These are phyloP conservation scores for Przewalskia tangutica DNA, from an alignment of 257 asterid genomes.

Conservation along the genomic window DNA sequence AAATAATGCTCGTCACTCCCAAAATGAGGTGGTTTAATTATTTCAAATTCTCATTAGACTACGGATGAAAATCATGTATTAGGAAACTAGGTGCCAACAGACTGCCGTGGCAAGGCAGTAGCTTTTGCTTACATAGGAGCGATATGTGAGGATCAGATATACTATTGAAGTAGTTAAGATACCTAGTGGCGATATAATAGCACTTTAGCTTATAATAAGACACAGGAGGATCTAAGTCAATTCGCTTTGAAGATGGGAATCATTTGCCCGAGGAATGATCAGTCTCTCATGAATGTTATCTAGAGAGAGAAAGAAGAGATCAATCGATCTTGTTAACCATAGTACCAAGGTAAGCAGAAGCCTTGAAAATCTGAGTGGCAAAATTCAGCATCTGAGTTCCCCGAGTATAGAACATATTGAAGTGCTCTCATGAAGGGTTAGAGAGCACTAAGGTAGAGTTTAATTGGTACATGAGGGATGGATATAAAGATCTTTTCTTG, in stretches of 20 bases:
- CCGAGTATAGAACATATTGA: not conserved
- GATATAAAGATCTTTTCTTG: not conserved
- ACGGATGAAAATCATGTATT: not conserved
- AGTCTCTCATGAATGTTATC: not conserved
- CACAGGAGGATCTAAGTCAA: not conserved
- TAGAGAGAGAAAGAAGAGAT: not conserved
- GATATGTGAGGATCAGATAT: not conserved
- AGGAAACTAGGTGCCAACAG: not conserved
- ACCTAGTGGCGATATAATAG: not conserved
- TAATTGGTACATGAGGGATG: not conserved
- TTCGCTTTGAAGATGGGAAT: not conserved
- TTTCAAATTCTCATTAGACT: not conserved
- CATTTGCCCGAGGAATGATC: not conserved
- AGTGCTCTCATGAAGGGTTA: not conserved
- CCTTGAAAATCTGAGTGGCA: not conserved
- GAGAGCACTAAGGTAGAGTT: not conserved
- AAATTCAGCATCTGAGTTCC: not conserved
- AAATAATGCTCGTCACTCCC: not conserved
- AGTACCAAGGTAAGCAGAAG: not conserved
- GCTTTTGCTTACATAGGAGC: not conserved
- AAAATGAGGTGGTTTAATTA: not conserved
- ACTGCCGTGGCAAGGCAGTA: not conserved
- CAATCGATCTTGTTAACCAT: not conserved
- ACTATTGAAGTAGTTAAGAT: not conserved
- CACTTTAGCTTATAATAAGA: not conserved